Conservation (phyloP, 345 rosid species). For the Camelina hispida region DNA sequence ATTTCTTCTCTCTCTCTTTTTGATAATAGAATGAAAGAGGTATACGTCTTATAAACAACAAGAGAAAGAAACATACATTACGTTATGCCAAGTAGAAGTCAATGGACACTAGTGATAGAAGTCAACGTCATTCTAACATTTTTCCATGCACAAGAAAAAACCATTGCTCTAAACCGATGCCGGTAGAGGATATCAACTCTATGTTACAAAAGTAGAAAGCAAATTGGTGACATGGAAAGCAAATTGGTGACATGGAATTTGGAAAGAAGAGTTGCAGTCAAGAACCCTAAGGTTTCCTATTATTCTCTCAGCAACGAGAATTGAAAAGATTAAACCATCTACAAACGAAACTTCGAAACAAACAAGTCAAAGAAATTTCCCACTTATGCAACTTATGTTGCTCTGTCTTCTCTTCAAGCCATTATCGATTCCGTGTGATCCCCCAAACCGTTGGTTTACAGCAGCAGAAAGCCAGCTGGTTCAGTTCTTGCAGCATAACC, state of each 20-base stretch:
- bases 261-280: neutral
- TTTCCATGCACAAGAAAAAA: too few relatives aligned
- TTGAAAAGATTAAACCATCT: neutral
- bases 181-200: too few relatives aligned
- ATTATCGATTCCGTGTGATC: slow-evolving; percentile 16
- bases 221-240: neutral
- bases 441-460: slow-evolving; percentile 16
- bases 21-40: neutral
- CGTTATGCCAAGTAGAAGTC: neutral
- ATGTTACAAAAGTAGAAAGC: too few relatives aligned
- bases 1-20: neutral
- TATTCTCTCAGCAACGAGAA: slow-evolving; percentile 19
- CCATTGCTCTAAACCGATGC: too few relatives aligned
- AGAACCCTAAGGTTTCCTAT: neutral
- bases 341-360: neutral
- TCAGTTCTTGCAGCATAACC: slow-evolving; percentile 72
- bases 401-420: slow-evolving; percentile 22
- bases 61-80: too few relatives aligned
- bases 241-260: neutral
- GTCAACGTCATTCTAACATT: neutral
- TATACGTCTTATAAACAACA: neutral
- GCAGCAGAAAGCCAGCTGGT: slow-evolving; percentile 67
- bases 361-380: neutral
- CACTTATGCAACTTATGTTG: slow-evolving; percentile 30
- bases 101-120: neutral